A percentile compares a stretch with the other conserved stretches of the same genome.
Evolutionary conservation across 805 yeast species (phyloP).

Genomic region (Candida montana): DNA sequence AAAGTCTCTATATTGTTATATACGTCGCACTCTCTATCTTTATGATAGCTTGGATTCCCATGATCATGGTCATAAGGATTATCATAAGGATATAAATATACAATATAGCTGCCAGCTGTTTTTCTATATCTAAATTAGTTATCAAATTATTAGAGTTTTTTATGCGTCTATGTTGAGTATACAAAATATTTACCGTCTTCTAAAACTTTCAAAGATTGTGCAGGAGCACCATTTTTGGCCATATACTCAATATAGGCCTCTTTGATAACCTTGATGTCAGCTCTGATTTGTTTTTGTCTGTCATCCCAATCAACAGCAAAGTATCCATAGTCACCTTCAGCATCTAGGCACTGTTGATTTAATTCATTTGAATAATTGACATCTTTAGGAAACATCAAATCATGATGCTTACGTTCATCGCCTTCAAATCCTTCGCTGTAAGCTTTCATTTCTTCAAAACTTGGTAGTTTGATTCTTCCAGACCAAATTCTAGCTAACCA

Average conservation of each 20-base stretch:
- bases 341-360: conserved; percentile 31
- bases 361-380: conserved; percentile 50
- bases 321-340: conserved; percentile 38
- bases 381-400: conserved; percentile 51
- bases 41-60: too few species aligned
- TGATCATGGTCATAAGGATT: too few species aligned
- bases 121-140: too few species aligned
- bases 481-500: conserved; percentile 58
- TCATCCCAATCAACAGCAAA: conserved; percentile 50
- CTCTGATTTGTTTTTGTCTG: conserved; percentile 38
- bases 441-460: conserved; percentile 38
- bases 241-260: conserved; percentile 38
- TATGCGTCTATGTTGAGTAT: too few species aligned
- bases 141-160: too few species aligned
- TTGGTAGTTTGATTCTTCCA: conserved; percentile 48
- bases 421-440: conserved; percentile 44
- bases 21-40: too few species aligned
- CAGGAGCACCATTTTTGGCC: conserved; percentile 33
- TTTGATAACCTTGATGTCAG: conserved; percentile 38
- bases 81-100: too few species aligned
- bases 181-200: conserved; percentile 32
- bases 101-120: too few species aligned
- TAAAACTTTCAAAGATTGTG: conserved; percentile 34
- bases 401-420: conserved; percentile 44
- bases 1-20: too few species aligned